Base-by-base conservation (phyloP, 805 yeast species). In the Starmerella stigmatis region DNA sequence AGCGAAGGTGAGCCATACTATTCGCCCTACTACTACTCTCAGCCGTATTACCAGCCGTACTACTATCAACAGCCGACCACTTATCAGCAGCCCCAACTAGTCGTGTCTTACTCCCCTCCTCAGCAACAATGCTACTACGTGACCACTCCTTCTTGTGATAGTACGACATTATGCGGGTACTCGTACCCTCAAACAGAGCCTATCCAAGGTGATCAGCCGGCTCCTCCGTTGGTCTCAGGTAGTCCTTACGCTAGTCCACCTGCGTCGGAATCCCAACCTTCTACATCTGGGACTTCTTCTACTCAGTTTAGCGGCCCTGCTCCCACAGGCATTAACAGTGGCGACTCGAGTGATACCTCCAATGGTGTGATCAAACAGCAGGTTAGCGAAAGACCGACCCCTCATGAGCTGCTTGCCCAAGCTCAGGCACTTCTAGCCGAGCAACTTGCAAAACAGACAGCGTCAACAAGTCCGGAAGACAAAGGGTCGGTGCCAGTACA, bases 41-140 rank as follows among this genome's bases (percentile, higher is more conserved):
- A 29, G 29, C 44, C 36, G 21, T 41, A 41, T 31, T 41, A 41
- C 29, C 31, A 41, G 30, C 44, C 44, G 38, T 29, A 29, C 19
- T 21, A 20, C 16, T 38, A 39, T 23, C 13, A 23, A 13, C 44
- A 27, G 27, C 21, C 6, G 22, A 50, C 39, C 30, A 7, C 23
- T 13, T 23, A 34, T 5, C 34, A 30, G 19, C 39, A 44, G 25
- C 44, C 51, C 5, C 46, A 43, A 28, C 21, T 31, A 12, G 28
- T 36, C n/a, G 30, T 26, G 17, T 17, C 40, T 16, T 26, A 31
- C 22, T 26, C 25, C 32, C 9, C 25, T 13, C 32, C 39, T 3
- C 39, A 26, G 25, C 16, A 40, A 4, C 22, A 9, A 13, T 42
- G 35, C 29, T 34, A 28, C 29, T 42, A 42, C 19, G 30, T 26